Base-by-base conservation (phyloP, 257 asterid genomes). In the Solanum clarkiae region DNA sequence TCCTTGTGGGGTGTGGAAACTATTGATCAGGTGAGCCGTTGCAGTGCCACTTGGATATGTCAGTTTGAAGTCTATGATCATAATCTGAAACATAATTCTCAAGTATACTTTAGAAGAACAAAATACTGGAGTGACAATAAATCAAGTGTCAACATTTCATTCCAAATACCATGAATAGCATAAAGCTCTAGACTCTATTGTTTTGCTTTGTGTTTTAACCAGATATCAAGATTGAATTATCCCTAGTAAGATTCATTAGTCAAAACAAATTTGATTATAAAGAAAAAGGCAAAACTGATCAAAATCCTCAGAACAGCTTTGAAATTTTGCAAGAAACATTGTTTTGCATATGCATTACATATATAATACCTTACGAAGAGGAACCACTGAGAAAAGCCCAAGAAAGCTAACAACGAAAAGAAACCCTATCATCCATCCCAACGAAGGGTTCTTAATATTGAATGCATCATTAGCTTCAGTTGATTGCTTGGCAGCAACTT, bases 1-100 rank as follows among this genome's bases (percentile, higher is more conserved):
- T 82, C 99, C 99, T 84, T 84, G 92, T 84, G 98, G 98, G 56
- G 99, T 96, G 83, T 96, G 99, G 89, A 96, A 96, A 91, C 99
- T 94, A 62, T 96, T 96, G 92, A 96, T 96, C 26, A 96, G 93
- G 87, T 96, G 92, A 91, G 98, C 98, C 63, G 99, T 96, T 70
- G 98, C 99, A n/a, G 99, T 96, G 84, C 99, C 99, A 85, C 99
- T 96, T 63, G 99, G 99, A 87, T 96, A 96, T 14, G 84, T 96
- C 85, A 96, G 90, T 88, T 89, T 94, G 91, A 96, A 96, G 91
- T 96, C 98, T 57, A 96, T 87, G 88, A 96, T 91, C 99, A 96
- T 96, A 86, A 94, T 93, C 99, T 95, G 93, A 71, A 85, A 68
- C 85, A 62, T 12, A 62, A 84, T 29, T 56, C 32, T 29, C 74